Evolutionary conservation across 1,139 yeast species (phyloP).

Genomic region (Pichia sp.): DNA sequence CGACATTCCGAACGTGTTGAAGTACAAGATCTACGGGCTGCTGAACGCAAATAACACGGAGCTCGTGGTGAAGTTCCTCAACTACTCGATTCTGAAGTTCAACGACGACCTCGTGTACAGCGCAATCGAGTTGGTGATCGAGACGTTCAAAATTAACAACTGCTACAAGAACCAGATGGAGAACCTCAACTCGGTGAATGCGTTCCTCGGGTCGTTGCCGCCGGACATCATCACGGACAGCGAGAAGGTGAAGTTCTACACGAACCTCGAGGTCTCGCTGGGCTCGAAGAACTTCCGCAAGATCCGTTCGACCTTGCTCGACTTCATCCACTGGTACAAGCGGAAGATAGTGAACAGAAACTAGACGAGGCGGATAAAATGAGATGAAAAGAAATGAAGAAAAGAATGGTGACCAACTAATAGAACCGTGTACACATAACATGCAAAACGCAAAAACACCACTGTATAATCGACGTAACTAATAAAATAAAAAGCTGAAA

Average conservation of each 20-base stretch:
- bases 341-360: constrained; percentile 53
- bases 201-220: constrained; percentile 47
- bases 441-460: not conserved
- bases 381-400: not conserved
- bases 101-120: constrained; percentile 69
- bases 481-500: not conserved
- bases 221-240: constrained; percentile 53
- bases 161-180: constrained; percentile 31
- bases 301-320: constrained; percentile 64
- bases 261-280: constrained; percentile 55
- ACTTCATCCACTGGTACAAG: constrained; percentile 77
- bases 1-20: constrained; percentile 49
- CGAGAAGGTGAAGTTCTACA: constrained; percentile 60
- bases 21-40: constrained; percentile 42
- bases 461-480: not conserved
- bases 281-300: constrained; percentile 69
- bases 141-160: constrained; percentile 50
- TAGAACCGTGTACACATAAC: not conserved
- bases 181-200: constrained; percentile 57
- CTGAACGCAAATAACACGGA: constrained; percentile 49
- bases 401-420: not conserved
- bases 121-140: constrained; percentile 69
- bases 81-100: constrained; percentile 68
- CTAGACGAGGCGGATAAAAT: not conserved
- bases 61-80: constrained; percentile 50